Base-by-base conservation (phyloP, 2,329 filamentous ascomycete species). In the Fusarium sp. region DNA sequence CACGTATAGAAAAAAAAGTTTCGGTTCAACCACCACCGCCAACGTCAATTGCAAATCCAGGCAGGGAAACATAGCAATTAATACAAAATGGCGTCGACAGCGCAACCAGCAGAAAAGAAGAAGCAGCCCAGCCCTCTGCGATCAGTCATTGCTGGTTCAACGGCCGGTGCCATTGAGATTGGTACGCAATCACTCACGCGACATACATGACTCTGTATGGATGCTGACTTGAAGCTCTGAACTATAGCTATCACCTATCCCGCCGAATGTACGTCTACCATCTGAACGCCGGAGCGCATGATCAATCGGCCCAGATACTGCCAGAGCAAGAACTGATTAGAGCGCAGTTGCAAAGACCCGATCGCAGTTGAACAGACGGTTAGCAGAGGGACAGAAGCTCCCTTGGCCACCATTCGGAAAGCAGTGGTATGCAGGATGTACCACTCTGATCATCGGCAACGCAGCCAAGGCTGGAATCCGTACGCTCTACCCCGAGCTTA, bases 381-480 rank as follows among this genome's bases (percentile, higher is more conserved):
- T 98, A 75, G 85, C 92, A 49, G 90, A 91, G 57, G 91, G 90
- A 46, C 85, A 97, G 84, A 97, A 97, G 83, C 87, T 97, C 31
- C 94, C 95, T 54, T 97, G 93, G 92, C 96, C 96, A 42, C 92
- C 93, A 12, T 98, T 98, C 76, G 96, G 96, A 49, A 85, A 82
- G 73, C 93, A 97, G 80, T 99, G 96, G 96, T 99, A 99, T 80
- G 95, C 96, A 13, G 96, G 96, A 37, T 99, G 96, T 83, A 98
- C 96, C 46, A 98, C 96, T 30, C 83, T 97, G 77, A 97, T 99
- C 62, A 93, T 98, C 72, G 96, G 96, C 65, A 99, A 99, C 82
- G 97, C 94, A 54, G 86, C 96, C 78, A 99, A 99, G 83, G 96
- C 96, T 37, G 96, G 94, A 62, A 97, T 98, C 68, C 91, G 94